Base-by-base conservation (phyloP, 1,139 yeast species). In the Diutina scorzettiae region DNA sequence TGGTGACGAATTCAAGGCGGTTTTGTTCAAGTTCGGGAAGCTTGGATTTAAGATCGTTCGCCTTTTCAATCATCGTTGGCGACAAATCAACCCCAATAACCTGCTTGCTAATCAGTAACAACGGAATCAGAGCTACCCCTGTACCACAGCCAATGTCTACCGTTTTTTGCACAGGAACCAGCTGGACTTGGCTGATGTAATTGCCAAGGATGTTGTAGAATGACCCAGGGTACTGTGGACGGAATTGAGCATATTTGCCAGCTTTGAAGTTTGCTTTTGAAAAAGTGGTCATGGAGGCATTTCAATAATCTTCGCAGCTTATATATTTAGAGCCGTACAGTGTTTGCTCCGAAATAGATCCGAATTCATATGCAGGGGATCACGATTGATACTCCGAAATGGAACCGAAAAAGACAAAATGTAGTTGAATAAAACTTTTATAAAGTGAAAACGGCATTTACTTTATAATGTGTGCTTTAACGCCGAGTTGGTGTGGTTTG, bases 201-300 rank as follows among this genome's bases (percentile, higher is more conserved):
- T 56, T 49, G 24, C 48, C 46, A n/a, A 83, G 51, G 12, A 60
- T 52, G 9, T 64, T 51, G 51, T 69, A 81, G 50, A 82, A 74
- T 1, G 66, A 54, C 0, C 58, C 51, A 0, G 87, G 85, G 51
- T 83, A 84, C 2, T 66, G 61, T 0, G 95, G 94, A 43, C 95
- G 69, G 51, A 76, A 75, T 11, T 68, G 60, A 42, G 72, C 64
- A 58, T 86, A 86, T 44, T 66, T 63, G 41, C 69, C 59, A 0
- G 89, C 69, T 46, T 76, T 70, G 61, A 78, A 85, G 17, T 68
- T 64, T 1, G 64, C 53, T 43, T 73, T 76, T 5, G 89, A 65
- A 55, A 80, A 85, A 1, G 83, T 71, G 2, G 89, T 60, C 93
- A 83, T 83, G 18, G 12, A 3, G n/a, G 14, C 18, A 24, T 24